Evolutionary conservation across 371 early-diverging fungal species (phyloP).

Genomic region (Dinochytrium kinnereticum): DNA sequence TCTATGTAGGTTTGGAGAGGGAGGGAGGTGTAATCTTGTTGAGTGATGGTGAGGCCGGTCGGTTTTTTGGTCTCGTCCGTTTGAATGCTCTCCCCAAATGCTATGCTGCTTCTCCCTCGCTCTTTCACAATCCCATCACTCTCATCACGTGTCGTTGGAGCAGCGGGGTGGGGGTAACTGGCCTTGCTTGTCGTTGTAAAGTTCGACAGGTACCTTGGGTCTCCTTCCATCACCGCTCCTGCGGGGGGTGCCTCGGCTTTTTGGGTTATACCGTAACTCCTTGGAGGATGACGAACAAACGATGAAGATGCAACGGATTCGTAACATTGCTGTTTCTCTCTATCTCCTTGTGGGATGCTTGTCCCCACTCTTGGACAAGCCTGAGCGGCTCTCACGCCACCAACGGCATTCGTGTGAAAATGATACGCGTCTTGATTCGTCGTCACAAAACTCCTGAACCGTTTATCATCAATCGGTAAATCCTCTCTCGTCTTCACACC

Average conservation of each 20-base stretch:
- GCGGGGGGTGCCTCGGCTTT: neutral
- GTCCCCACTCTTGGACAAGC: slow-evolving; percentile 23
- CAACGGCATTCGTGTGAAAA: neutral
- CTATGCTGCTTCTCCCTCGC: slow-evolving; percentile 26
- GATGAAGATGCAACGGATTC: slow-evolving; percentile 40
- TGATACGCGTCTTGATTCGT: slow-evolving; percentile 44
- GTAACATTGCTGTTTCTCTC: slow-evolving; percentile 34
- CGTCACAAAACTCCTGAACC: slow-evolving; percentile 43
- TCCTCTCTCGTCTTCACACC: slow-evolving; percentile 47
- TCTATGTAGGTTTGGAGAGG: slow-evolving; percentile 3
- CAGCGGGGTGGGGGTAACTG: slow-evolving; percentile 16
- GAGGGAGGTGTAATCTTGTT: slow-evolving; percentile 15
- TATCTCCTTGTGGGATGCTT: slow-evolving; percentile 42
- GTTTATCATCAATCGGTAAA: slow-evolving; percentile 48
- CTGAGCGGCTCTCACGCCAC: slow-evolving; percentile 9
- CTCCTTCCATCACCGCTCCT: slow-evolving; percentile 12
- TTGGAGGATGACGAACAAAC: slow-evolving; percentile 34
- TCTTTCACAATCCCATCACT: neutral
- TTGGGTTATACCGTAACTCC: slow-evolving; percentile 17
- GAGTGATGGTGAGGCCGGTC: slow-evolving; percentile 29
- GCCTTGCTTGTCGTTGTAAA: slow-evolving; percentile 16
- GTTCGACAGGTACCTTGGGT: slow-evolving; percentile 16
- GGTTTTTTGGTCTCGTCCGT: neutral
- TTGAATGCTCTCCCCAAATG: slow-evolving; percentile 26
- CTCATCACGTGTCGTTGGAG: neutral